A percentile compares a stretch with the other conserved stretches of the same genome.
Conservation (phyloP, 495 filamentous ascomycete species). For the Lasiosphaeria miniovina region DNA sequence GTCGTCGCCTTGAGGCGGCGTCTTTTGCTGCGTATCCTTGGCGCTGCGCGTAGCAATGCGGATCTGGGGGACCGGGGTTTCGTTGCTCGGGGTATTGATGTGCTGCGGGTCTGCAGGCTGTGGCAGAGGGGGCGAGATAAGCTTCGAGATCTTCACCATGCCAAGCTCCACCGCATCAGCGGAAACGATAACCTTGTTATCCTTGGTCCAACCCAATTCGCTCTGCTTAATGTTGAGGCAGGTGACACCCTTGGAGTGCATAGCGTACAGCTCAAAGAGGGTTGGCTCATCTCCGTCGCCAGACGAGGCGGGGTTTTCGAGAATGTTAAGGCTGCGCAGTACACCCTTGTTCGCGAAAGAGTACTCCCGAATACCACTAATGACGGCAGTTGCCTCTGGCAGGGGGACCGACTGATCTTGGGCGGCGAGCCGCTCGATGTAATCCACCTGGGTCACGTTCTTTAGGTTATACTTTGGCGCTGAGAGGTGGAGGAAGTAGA, state of each 20-base stretch:
- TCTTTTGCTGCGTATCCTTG: slow-evolving; percentile 41
- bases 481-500: slow-evolving; percentile 94
- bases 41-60: slow-evolving; percentile 35
- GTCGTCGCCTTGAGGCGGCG: slow-evolving; percentile 28
- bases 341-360: slow-evolving; percentile 85
- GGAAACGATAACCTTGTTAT: slow-evolving; percentile 76
- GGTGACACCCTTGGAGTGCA: slow-evolving; percentile 94
- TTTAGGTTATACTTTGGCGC: slow-evolving; percentile 84
- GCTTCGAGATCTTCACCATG: slow-evolving; percentile 48
- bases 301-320: slow-evolving; percentile 57
- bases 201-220: slow-evolving; percentile 83
- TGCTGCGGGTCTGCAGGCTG: slow-evolving; percentile 34
- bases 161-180: slow-evolving; percentile 70
- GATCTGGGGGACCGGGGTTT: slow-evolving; percentile 25
- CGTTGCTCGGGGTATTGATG: slow-evolving; percentile 11
- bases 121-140: slow-evolving; percentile 36
- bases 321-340: slow-evolving; percentile 83
- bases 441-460: slow-evolving; percentile 80
- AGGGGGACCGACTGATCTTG: slow-evolving; percentile 73
- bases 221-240: slow-evolving; percentile 78
- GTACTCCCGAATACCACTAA: slow-evolving; percentile 92
- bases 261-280: slow-evolving; percentile 91
- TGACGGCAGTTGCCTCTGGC: slow-evolving; percentile 89
- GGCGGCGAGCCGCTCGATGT: slow-evolving; percentile 68
- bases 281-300: slow-evolving; percentile 55